phyloP scores from a whole-genome alignment of 2,329 filamentous ascomycete genomes.

The Fusarium dlaminii region DNA sequence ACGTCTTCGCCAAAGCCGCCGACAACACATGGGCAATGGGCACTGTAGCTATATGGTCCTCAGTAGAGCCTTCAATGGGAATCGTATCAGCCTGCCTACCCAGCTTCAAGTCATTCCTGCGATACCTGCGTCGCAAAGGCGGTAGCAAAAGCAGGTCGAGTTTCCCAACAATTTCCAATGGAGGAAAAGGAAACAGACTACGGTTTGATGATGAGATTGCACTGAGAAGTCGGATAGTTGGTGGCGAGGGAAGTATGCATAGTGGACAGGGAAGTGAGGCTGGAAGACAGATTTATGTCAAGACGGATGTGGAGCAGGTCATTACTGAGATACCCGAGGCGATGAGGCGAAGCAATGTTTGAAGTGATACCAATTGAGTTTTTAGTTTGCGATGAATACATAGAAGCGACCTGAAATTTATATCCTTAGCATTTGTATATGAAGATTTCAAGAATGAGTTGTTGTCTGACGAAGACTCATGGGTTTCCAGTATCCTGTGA shows the following conservation, averaged over 20 bases:
- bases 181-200: not conserved
- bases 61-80: conserved; percentile 11
- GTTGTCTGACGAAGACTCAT: not conserved
- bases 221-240: conserved; percentile 1
- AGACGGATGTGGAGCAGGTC: conserved; percentile 14
- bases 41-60: conserved; percentile 17
- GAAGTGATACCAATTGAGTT: not conserved
- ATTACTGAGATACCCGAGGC: not conserved
- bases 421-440: not conserved
- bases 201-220: conserved; percentile 10
- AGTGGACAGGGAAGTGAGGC: not conserved
- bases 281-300: conserved; percentile 6
- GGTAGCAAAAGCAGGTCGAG: not conserved
- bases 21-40: conserved; percentile 18
- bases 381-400: not conserved
- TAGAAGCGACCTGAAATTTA: not conserved
- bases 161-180: not conserved
- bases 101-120: conserved; percentile 10
- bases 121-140: not conserved
- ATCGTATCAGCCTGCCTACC: conserved; percentile 13
- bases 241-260: conserved; percentile 1
- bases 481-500: not conserved
- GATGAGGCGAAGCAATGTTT: not conserved
- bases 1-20: not conserved
- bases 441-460: not conserved